A percentile compares a stretch with the other conserved stretches of the same genome.
These are phyloP conservation scores for Hygrophorus pudorinus DNA, from an alignment of 768 basidiomycete species.

Conservation along the genomic window DNA sequence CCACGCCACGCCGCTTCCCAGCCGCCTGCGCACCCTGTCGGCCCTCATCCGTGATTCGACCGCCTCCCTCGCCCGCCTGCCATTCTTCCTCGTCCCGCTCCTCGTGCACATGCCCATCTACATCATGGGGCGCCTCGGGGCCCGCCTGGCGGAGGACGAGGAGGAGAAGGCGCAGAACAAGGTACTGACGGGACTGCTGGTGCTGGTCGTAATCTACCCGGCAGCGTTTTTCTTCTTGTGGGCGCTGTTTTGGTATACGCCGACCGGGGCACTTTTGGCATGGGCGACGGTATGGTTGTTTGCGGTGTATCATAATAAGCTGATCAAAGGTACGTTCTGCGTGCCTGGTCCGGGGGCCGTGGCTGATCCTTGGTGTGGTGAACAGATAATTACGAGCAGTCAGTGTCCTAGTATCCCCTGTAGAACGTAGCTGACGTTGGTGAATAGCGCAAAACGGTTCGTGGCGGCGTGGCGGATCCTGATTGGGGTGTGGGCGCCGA, in stretches of 20 bases:
- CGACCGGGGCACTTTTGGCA: conserved; percentile 64
- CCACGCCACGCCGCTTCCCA: conserved; percentile 64
- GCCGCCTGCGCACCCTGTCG: conserved; percentile 70
- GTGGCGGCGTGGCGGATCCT: conserved; percentile 95
- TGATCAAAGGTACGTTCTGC: conserved; percentile 66
- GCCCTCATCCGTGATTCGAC: conserved; percentile 74
- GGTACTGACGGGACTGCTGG: conserved; percentile 76
- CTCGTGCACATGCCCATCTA: conserved; percentile 82
- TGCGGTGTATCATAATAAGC: conserved; percentile 73
- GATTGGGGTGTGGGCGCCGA: conserved; percentile 88
- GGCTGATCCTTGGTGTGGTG: neutral
- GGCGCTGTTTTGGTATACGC: conserved; percentile 71
- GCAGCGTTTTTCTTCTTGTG: conserved; percentile 79
- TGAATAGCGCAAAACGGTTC: conserved; percentile 73
- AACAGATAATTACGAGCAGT: conserved; percentile 74
- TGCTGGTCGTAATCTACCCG: conserved; percentile 69
- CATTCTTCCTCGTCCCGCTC: conserved; percentile 84
- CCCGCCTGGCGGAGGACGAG: conserved; percentile 68
- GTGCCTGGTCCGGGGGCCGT: neutral
- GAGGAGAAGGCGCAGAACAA: conserved; percentile 98
- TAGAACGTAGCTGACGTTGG: conserved; percentile 3
- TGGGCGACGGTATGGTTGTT: conserved; percentile 63
- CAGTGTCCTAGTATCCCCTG: conserved; percentile 16
- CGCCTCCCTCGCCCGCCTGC: conserved; percentile 59
- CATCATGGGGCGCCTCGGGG: conserved; percentile 67